Conservation (phyloP, 148 eudicot genomes). For the Gaultheria prostrata region DNA sequence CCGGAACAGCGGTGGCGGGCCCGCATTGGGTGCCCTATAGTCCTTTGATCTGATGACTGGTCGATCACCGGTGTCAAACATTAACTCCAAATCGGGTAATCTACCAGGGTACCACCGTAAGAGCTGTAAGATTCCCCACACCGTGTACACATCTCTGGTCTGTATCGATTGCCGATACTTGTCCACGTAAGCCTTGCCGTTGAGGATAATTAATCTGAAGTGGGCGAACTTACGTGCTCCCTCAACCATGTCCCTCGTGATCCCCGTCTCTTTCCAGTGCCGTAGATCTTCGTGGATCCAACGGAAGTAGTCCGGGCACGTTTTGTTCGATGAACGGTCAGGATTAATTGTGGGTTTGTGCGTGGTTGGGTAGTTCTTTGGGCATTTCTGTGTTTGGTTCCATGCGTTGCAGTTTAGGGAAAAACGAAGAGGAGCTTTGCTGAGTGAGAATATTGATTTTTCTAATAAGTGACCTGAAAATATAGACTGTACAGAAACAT, state of each 20-base stretch:
- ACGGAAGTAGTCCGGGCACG: conserved; percentile 78
- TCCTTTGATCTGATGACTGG: conserved; percentile 38
- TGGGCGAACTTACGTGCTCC: conserved; percentile 49
- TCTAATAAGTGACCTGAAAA: conserved; percentile 4
- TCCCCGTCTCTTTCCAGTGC: conserved; percentile 67
- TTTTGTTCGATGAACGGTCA: conserved; percentile 24
- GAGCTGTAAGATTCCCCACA: conserved; percentile 76
- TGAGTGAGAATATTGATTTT: not conserved
- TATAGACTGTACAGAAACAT: conserved; percentile 19
- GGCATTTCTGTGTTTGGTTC: conserved; percentile 43
- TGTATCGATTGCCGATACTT: conserved; percentile 48
- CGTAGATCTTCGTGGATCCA: conserved; percentile 84
- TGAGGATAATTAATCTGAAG: conserved; percentile 53
- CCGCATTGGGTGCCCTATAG: conserved; percentile 25
- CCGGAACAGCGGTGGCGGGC: conserved; percentile 70
- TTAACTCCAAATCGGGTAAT: conserved; percentile 71
- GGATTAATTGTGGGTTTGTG: conserved; percentile 16
- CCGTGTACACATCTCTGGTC: conserved; percentile 64
- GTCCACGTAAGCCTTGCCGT: conserved; percentile 66
- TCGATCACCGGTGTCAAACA: conserved; percentile 67
- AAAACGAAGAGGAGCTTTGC: not conserved
- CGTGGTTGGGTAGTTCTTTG: conserved; percentile 31
- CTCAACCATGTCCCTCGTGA: conserved; percentile 64
- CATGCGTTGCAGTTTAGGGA: conserved; percentile 35
- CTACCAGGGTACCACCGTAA: conserved; percentile 75